Percentiles rank a stretch among this genome's conserved stretches.
phyloP scores from a whole-genome alignment of 192 early-diverging fungal genomes.

The Neocallimastix lanati region DNA sequence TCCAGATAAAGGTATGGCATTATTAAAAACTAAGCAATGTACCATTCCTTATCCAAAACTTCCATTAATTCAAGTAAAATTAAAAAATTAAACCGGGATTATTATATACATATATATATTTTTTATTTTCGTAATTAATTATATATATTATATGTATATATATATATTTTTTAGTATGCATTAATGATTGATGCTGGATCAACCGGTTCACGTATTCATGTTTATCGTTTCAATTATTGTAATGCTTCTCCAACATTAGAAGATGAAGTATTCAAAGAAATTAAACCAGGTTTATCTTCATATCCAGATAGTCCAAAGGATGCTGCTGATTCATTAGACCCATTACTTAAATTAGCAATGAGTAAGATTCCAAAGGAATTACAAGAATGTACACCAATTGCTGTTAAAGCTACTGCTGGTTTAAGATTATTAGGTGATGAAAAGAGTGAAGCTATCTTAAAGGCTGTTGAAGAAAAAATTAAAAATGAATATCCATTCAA shows the following conservation, averaged over 20 bases:
- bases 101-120: too few species aligned
- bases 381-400: conserved; percentile 66
- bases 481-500: conserved; percentile 58
- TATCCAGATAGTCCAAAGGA: conserved; percentile 46
- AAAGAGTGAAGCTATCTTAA: conserved; percentile 55
- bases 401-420: conserved; percentile 92
- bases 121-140: too few species aligned
- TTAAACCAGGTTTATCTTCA: conserved; percentile 67
- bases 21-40: background rate
- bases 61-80: background rate
- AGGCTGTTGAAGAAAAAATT: conserved; percentile 46
- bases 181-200: conserved; percentile 93
- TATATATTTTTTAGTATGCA: too few species aligned
- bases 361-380: conserved; percentile 44
- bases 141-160: too few species aligned
- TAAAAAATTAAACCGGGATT: too few species aligned
- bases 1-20: background rate
- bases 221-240: conserved; percentile 92
- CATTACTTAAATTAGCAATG: conserved; percentile 55
- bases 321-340: conserved; percentile 66
- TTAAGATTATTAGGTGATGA: conserved; percentile 55
- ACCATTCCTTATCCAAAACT: background rate
- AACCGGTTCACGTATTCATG: conserved; percentile 93
- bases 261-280: conserved; percentile 69
- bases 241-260: conserved; percentile 60